A percentile compares a stretch with the other conserved stretches of the same genome.
These are phyloP conservation scores for Persicaria tinctoria DNA, from an alignment of 148 eudicot species.

Conservation along the genomic window DNA sequence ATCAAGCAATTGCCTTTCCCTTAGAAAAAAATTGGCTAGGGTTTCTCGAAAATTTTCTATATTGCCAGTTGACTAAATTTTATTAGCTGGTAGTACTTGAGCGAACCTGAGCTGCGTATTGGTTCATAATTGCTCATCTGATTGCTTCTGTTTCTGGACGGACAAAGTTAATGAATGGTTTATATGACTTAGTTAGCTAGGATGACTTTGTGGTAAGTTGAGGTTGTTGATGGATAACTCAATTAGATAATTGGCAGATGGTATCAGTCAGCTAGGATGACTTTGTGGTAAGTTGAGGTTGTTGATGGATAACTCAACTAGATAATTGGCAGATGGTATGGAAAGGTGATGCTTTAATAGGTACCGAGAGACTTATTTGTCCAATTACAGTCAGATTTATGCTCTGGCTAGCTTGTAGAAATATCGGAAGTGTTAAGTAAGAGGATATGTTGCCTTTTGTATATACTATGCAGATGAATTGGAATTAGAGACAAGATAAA, in stretches of 20 bases:
- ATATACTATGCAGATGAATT: neutral
- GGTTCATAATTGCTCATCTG: neutral
- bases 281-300: no score
- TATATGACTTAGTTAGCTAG: no score
- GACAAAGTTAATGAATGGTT: neutral
- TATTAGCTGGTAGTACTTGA: neutral
- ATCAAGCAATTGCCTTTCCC: neutral
- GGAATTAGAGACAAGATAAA: neutral
- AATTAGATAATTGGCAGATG: no score
- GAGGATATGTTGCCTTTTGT: neutral
- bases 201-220: no score
- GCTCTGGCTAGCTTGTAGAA: neutral
- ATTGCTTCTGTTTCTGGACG: neutral
- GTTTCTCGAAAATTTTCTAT: neutral
- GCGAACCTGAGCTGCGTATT: neutral
- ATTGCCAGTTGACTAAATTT: neutral
- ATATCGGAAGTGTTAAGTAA: neutral
- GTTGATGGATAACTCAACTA: no score
- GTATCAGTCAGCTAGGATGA: no score
- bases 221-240: no score
- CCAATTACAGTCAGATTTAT: no score
- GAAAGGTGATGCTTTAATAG: no score
- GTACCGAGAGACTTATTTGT: no score
- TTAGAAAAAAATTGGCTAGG: no score
- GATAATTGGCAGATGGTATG: neutral